Evolutionary conservation across 768 basidiomycete species (phyloP).

Genomic region (Serendipita indica): DNA sequence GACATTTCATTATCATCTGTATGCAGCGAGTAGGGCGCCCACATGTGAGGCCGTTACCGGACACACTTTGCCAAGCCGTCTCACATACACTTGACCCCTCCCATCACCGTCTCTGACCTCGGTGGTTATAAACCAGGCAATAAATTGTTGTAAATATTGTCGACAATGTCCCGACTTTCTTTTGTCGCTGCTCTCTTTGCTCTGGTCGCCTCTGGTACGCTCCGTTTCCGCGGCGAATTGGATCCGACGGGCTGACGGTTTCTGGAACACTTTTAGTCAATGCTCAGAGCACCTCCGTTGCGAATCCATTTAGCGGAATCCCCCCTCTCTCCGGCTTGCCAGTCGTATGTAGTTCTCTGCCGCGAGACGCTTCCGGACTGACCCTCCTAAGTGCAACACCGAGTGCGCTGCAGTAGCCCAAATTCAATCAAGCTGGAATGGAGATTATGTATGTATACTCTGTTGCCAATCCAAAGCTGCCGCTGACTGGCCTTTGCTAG

Average conservation of each 20-base stretch:
- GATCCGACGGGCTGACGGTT: not conserved
- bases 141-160: not conserved
- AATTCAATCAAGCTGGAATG: not conserved
- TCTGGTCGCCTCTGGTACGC: not conserved
- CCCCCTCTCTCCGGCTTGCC: not conserved
- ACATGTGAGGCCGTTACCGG: not conserved
- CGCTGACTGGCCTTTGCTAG: not conserved
- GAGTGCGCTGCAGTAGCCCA: slow-evolving; percentile 3
- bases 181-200: slow-evolving; percentile 9
- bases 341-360: not conserved
- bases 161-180: slow-evolving; percentile 4
- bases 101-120: not conserved
- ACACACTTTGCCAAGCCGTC: not conserved
- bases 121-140: not conserved
- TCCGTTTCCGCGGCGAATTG: slow-evolving; percentile 4
- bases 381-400: not conserved
- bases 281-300: not conserved
- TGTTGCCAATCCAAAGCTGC: not conserved
- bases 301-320: slow-evolving; percentile 6
- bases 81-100: not conserved
- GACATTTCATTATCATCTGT: not conserved
- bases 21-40: not conserved
- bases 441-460: not conserved
- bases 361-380: not conserved
- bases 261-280: not conserved